These are phyloP conservation scores for Pyracantha coccinea DNA, from an alignment of 331 rosid species.

Conservation along the genomic window DNA sequence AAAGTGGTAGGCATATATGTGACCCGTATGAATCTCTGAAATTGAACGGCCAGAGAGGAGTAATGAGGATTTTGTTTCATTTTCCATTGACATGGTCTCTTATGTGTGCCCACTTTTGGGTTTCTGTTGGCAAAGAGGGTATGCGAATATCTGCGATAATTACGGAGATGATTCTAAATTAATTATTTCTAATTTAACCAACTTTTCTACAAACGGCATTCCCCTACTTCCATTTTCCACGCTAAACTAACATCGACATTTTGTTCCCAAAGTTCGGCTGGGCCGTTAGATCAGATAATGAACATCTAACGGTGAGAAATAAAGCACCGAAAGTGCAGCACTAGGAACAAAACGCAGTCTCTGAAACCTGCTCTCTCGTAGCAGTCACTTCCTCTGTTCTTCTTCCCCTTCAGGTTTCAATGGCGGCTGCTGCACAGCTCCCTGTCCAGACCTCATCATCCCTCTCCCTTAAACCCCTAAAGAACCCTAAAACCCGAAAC, in stretches of 20 bases:
- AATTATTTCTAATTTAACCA: too few relatives aligned
- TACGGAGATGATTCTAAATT: too few relatives aligned
- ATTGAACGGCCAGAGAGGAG: conserved; percentile 11
- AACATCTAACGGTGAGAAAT: neutral
- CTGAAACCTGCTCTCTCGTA: neutral
- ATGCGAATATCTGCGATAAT: too few relatives aligned
- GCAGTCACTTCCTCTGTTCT: neutral
- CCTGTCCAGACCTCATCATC: conserved; percentile 27
- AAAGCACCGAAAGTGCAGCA: neutral
- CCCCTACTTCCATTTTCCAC: too few relatives aligned
- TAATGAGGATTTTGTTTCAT: conserved; percentile 17
- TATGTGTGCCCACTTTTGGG: too few relatives aligned
- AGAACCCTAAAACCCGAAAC: conserved; percentile 17
- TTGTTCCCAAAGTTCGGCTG: neutral
- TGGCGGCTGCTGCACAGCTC: conserved; percentile 49
- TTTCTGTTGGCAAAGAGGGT: too few relatives aligned
- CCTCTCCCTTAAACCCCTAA: conserved; percentile 24
- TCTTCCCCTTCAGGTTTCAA: conserved; percentile 7
- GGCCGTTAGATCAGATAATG: neutral
- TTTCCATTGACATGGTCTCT: too few relatives aligned
- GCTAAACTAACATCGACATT: too few relatives aligned
- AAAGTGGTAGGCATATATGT: conserved; percentile 15
- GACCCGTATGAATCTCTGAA: conserved; percentile 35
- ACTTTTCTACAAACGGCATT: too few relatives aligned
- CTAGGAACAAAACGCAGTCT: neutral